Conservation (phyloP, 192 early-diverging fungal genomes). For the Backusella macrospora region DNA sequence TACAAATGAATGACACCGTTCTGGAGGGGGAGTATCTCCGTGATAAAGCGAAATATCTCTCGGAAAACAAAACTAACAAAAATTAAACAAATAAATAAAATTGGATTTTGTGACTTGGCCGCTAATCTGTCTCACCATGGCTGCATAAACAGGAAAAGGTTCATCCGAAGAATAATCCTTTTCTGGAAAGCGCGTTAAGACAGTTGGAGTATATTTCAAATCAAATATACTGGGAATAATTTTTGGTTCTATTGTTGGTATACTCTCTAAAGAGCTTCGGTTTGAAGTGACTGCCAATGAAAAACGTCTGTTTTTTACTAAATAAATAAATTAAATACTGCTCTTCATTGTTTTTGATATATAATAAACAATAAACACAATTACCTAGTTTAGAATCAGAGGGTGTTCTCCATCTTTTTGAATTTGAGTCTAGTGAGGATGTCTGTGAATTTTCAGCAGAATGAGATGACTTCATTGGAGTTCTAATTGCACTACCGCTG, state of each 20-base stretch:
- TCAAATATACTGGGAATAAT: slow-evolving; percentile 32
- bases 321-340: background rate
- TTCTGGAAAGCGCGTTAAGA: slow-evolving; percentile 32
- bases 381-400: slow-evolving; percentile 22
- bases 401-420: slow-evolving; percentile 13
- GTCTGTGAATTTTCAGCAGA: background rate
- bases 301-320: slow-evolving; percentile 1
- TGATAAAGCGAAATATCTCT: slow-evolving; percentile 38
- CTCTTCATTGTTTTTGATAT: background rate
- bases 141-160: slow-evolving; percentile 34
- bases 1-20: slow-evolving; percentile 41
- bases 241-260: slow-evolving; percentile 5
- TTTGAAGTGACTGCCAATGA: background rate
- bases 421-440: background rate
- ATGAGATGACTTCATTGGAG: background rate
- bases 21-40: slow-evolving; percentile 28
- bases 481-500: slow-evolving; percentile 5
- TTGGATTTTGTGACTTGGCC: background rate
- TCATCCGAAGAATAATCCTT: slow-evolving; percentile 26
- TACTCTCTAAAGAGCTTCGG: background rate
- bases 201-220: slow-evolving; percentile 30
- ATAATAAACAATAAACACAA: background rate
- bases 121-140: slow-evolving; percentile 30
- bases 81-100: too few species aligned
- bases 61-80: slow-evolving; percentile 41